These are phyloP conservation scores for Taiwanofungus camphoratus DNA, from an alignment of 1,284 basidiomycete genomes.

Conservation along the genomic window DNA sequence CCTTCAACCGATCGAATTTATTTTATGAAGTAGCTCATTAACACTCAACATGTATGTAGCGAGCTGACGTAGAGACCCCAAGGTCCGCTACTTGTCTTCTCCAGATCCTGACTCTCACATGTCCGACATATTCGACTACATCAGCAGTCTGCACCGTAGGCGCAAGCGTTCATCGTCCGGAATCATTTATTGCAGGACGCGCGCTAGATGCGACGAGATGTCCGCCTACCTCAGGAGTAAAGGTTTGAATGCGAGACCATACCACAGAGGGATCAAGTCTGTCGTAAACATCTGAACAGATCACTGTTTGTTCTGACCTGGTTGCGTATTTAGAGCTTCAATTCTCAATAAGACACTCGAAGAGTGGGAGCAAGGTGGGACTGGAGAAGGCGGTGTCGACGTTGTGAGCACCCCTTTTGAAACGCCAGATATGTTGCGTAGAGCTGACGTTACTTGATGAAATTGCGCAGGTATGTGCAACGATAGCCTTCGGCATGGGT, in stretches of 20 bases:
- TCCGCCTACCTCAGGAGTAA: conserved; percentile 54
- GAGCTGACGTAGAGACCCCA: background rate
- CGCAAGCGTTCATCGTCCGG: conserved; percentile 63
- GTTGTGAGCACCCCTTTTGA: conserved; percentile 37
- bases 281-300: conserved; percentile 11
- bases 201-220: conserved; percentile 63
- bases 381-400: conserved; percentile 48
- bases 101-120: conserved; percentile 46
- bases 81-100: conserved; percentile 59
- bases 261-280: conserved; percentile 63
- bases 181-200: conserved; percentile 74
- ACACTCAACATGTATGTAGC: background rate
- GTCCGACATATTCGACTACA: conserved; percentile 64
- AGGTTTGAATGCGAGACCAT: conserved; percentile 68
- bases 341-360: conserved; percentile 55
- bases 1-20: conserved; percentile 77
- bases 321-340: conserved; percentile 31
- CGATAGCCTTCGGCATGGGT: conserved; percentile 85
- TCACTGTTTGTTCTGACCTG: background rate
- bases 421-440: background rate
- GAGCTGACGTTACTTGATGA: background rate
- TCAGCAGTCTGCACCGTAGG: conserved; percentile 51
- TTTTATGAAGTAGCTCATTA: conserved; percentile 62
- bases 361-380: conserved; percentile 56
- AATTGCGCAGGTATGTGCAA: conserved; percentile 42